Conservation (phyloP, 306 rosid genomes). For the Acmispon strigosus region DNA sequence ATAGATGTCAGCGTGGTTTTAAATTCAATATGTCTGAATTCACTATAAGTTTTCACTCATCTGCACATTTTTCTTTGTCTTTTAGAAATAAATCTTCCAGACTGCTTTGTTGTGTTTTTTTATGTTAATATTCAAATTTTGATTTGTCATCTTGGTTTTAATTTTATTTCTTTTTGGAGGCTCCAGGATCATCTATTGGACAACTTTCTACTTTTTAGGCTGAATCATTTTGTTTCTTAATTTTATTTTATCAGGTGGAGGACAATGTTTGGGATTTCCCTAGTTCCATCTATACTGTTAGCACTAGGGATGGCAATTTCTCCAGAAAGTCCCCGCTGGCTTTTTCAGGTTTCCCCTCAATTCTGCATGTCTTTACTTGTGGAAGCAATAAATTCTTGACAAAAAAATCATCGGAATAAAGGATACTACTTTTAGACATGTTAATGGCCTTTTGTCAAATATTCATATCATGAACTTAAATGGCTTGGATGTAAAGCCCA, state of each 20-base stretch:
- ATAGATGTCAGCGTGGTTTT: background rate
- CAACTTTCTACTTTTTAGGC: background rate
- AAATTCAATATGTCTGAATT: background rate
- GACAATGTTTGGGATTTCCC: constrained; percentile 83
- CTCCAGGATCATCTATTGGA: background rate
- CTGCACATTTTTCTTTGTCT: background rate
- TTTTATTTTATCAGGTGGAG: constrained; percentile 69
- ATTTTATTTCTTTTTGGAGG: background rate
- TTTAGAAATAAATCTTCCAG: background rate
- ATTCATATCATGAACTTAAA: background rate
- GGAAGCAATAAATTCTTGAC: background rate
- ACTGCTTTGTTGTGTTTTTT: background rate
- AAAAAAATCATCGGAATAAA: background rate
- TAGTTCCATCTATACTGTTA: constrained; percentile 79
- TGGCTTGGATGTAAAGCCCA: background rate
- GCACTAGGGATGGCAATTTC: constrained; percentile 87
- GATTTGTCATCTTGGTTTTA: background rate
- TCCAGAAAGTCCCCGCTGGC: constrained; percentile 99
- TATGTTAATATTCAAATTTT: background rate
- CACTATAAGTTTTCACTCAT: background rate
- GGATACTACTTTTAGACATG: background rate
- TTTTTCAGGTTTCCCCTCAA: constrained; percentile 64
- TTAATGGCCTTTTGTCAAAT: background rate
- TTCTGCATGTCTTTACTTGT: constrained; percentile 1
- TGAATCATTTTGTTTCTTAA: background rate